Evolutionary conservation across 352 stramenopile genomes (phyloP), one percentile per base, ranked within the genome.

Genomic region (Globisporangium paroecandrum): DNA sequence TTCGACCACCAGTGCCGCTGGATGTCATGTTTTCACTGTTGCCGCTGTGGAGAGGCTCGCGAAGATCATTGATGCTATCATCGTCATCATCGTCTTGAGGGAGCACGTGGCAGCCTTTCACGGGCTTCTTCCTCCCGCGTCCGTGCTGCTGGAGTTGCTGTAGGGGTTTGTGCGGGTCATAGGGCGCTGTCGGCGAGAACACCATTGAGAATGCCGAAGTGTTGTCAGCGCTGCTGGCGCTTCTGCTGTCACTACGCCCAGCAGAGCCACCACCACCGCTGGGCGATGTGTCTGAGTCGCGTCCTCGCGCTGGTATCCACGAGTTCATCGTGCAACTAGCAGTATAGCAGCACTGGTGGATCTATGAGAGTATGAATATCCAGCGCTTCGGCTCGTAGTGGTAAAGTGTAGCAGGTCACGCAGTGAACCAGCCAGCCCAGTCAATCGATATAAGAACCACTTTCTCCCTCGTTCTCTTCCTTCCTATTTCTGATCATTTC

Each of bases 61-160:
- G 68, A 62, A 82, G 56, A 20, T 63, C 60, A 46, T 47, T 49
- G 7, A 43, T n/a, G 46, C 29, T 49, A 34, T 29, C 7, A 4
- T 65, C 47, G 25, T 65, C 38, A 1, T 74, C 61, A 4, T 77
- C 73, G 20, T 85, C 75, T 13, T 86, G 69, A 0, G 82, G 82
- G 1, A 89, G 72, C 7, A 89, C 69, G 25, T 86, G 67, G 34
- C 66, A 84, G 25, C 79, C 69, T 63, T 89, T 90, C 55, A 77
- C 22, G 2, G 57, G 7, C 36, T 64, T 69, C 56, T 73, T 76
- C 25, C 74, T 53, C 13, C 65, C 62, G 20, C 25, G 25, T 34
- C 46, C 15, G 20, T 65, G 46, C 20, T 74, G 73, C 27, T 76
- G 69, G 9, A 67, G 54, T 18, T 69, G 66, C 20, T 68, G 22